Base-by-base conservation (phyloP, 2,329 filamentous ascomycete species). In the Lecanicillium sp. region DNA sequence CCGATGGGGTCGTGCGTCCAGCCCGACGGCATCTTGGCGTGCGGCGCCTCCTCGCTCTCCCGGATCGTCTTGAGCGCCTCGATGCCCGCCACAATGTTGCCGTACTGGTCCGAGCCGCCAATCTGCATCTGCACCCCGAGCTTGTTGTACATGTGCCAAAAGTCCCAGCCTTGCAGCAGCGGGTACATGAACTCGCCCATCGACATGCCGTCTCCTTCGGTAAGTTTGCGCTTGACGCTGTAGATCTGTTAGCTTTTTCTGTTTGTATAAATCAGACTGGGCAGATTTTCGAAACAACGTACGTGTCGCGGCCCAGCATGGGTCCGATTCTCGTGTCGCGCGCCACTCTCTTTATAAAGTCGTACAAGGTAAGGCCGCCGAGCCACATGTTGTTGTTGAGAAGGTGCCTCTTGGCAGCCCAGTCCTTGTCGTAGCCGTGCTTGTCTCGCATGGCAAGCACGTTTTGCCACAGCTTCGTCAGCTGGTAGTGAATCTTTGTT, bases 121-220 rank as follows among this genome's bases (percentile, higher is more conserved):
- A 98, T 86, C 62, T 98, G 88, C 57, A 97, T 75, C 55, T 89
- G 82, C 9, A 88, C 71, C 34, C 74, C 74, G 17, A 72, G 69
- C 33, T 76, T 72, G 44, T 51, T 59, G 61, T 85, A 94, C 65
- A 97, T 74, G 49, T 85, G 73, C 86, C 87, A 97, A 77, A 89
- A 98, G 59, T 98, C 92, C 84, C 89, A 97, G 17, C 84, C 88
- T 58, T 98, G 92, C 52, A 97, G 77, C 13, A 98, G 65, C 1
- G 94, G 92, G 55, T 98, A 98, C 30, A 80, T 76, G 60, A 98
- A 95, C 57, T 98, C 92, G 27, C 87, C 82, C 52, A 94, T 84
- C 1, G 89, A 94, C 83, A 98, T 90, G 50, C 92, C 94, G 46
- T 92, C 85, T 28, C 87, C 87, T 38, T 80, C 80, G n/a, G 75